Evolutionary conservation across 1,139 yeast genomes (phyloP), one percentile per base, ranked within the genome.

Genomic region (Yamadazyma membranifaciens): DNA sequence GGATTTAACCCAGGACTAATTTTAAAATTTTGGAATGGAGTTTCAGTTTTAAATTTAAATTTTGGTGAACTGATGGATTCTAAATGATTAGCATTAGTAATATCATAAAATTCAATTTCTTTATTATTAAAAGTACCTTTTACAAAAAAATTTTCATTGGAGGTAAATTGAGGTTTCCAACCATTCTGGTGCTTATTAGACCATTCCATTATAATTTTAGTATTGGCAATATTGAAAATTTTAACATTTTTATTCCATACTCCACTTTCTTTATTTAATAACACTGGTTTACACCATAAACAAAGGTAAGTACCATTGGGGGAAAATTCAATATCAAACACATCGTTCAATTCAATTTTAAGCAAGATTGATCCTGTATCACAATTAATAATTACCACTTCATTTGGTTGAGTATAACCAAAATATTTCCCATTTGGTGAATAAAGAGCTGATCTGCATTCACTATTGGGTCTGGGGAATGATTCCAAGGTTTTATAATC

Each of bases 1-100:
- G 96, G 94, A 60, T 87, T 87, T 56, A 80, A 81, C 36, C 98
- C 97, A 2, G 96, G 97, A 27, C 95, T 83, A 35, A 91, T 67
- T 45, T 65, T 60, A 73, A 76, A 74, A 65, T 75, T 52, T 69
- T 77, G 65, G 65, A 80, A 78, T 53, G 79, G 73, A 20, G 56
- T 56, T 40, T 84, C 86, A 33, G 80, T 69, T 50, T 79, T 78
- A 49, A 83, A 76, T 50, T 77, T 78, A 51, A 83, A 75, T 57
- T 76, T 69, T 12, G 89, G 85, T 16, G 44, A 40, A n/a, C 41
- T 45, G 15, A 50, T 43, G 46, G 77, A 78, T 49, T 62, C 63
- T 37, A 71, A 59, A 51, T 66, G 62, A 43, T 57, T 49, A 22
- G 53, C 59, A 32, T 73, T 70, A 52, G 83, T 72, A 29, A 80